A percentile compares a stretch with the other conserved stretches of the same genome.
phyloP scores from a whole-genome alignment of 176 grass and related monocot genomes.

The Elaeis guineensis region DNA sequence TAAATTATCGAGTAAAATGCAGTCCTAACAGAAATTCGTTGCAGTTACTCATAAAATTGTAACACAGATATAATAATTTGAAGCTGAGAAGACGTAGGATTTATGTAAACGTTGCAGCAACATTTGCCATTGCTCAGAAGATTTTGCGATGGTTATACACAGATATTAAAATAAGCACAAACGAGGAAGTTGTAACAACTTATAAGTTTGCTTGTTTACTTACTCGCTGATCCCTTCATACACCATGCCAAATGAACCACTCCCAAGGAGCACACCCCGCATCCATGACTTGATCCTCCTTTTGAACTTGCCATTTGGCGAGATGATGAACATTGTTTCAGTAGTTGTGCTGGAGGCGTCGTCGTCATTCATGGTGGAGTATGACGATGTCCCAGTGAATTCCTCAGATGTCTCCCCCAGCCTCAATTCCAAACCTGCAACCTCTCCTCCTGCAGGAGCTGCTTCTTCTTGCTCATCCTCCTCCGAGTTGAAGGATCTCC shows the following conservation, averaged over 20 bases:
- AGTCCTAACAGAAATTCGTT: too few relatives aligned
- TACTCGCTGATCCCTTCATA: constrained; percentile 99
- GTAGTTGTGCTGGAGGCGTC: constrained; percentile 82
- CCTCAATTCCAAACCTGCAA: constrained; percentile 36
- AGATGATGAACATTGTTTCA: constrained; percentile 69
- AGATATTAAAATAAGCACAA: too few relatives aligned
- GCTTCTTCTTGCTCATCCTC: constrained; percentile 23
- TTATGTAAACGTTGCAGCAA: too few relatives aligned
- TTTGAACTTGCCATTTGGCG: constrained; percentile 78
- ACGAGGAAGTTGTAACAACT: not conserved
- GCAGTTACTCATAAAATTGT: too few relatives aligned
- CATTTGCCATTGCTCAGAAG: too few relatives aligned
- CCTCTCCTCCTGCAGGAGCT: constrained; percentile 21
- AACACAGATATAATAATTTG: too few relatives aligned
- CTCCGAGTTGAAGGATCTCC: constrained; percentile 27
- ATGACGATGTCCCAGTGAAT: constrained; percentile 66
- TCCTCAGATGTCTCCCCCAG: constrained; percentile 69
- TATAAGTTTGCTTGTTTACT: constrained; percentile 30
- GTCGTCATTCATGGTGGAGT: constrained; percentile 80
- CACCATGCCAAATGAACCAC: constrained; percentile 78
- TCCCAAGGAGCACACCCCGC: constrained; percentile 64
- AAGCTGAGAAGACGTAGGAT: too few relatives aligned
- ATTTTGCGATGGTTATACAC: too few relatives aligned
- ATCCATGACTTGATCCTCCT: constrained; percentile 74
- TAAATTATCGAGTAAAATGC: too few relatives aligned